These are phyloP conservation scores for Moricandia arvensis DNA, from an alignment of 345 rosid species.

Conservation along the genomic window DNA sequence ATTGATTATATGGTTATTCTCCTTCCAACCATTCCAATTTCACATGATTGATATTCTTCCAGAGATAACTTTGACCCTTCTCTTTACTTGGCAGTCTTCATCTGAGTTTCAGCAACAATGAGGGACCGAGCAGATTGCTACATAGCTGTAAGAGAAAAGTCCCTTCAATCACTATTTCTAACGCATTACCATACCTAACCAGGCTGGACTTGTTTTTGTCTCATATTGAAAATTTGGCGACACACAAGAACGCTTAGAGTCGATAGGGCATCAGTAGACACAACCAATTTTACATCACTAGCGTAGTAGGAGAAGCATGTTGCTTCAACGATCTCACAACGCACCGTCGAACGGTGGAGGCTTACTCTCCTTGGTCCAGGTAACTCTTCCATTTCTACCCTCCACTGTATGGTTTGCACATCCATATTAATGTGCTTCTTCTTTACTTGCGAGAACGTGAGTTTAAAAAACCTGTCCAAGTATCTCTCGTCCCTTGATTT, in stretches of 20 bases:
- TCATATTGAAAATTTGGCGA: slow-evolving; percentile 76
- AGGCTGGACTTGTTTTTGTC: neutral
- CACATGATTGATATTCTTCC: neutral
- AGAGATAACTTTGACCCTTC: slow-evolving; percentile 3
- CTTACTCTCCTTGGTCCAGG: slow-evolving; percentile 80
- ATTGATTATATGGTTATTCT: neutral
- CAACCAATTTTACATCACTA: slow-evolving; percentile 73
- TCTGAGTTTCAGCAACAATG: slow-evolving; percentile 88
- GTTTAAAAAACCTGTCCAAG: slow-evolving; percentile 4
- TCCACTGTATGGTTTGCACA: slow-evolving; percentile 49
- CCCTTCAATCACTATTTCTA: neutral
- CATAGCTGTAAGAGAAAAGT: slow-evolving; percentile 82
- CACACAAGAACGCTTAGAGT: slow-evolving; percentile 95
- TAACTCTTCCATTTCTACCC: slow-evolving; percentile 95
- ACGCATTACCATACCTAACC: neutral
- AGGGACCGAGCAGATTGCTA: slow-evolving; percentile 99
- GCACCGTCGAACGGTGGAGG: slow-evolving; percentile 90
- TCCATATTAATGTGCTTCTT: slow-evolving; percentile 5
- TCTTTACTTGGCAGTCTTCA: slow-evolving; percentile 65
- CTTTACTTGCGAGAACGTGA: neutral
- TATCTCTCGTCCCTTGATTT: neutral
- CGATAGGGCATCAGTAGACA: slow-evolving; percentile 80
- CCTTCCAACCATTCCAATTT: neutral
- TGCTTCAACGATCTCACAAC: slow-evolving; percentile 95
- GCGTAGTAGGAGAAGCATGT: slow-evolving; percentile 99